These are phyloP conservation scores for Alternaria incomplexa DNA, from an alignment of 2,329 filamentous ascomycete species.

Conservation along the genomic window DNA sequence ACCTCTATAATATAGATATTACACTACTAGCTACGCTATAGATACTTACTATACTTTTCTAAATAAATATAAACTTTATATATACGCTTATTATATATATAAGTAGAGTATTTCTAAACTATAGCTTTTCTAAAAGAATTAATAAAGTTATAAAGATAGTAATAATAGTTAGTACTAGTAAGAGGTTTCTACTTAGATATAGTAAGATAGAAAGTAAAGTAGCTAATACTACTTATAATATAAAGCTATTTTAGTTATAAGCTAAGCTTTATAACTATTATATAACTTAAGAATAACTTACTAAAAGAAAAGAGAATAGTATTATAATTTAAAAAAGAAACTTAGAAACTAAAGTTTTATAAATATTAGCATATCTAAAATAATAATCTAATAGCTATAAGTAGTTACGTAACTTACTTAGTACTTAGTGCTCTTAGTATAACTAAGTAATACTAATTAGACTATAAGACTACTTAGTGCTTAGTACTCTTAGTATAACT, in stretches of 20 bases:
- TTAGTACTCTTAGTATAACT: too few species aligned
- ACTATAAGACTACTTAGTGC: too few species aligned
- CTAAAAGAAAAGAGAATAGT: neutral
- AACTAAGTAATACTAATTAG: too few species aligned
- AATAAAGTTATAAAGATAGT: neutral
- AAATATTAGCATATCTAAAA: too few species aligned
- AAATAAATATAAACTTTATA: neutral
- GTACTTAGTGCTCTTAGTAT: too few species aligned
- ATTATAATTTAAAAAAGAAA: neutral
- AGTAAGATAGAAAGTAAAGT: too few species aligned
- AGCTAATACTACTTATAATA: too few species aligned
- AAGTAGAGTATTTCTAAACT: neutral
- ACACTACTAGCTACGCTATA: neutral
- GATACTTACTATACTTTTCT: neutral
- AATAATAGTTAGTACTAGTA: slow-evolving; percentile 10
- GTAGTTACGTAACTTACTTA: too few species aligned
- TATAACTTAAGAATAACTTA: slow-evolving; percentile 41
- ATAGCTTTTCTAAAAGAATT: neutral
- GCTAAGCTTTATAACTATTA: slow-evolving; percentile 3
- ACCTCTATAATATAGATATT: neutral
- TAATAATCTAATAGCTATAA: too few species aligned
- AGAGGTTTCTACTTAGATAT: too few species aligned
- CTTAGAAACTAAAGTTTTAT: neutral
- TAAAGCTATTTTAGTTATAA: too few species aligned
- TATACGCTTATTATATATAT: neutral